A percentile compares a stretch with the other conserved stretches of the same genome.
These are phyloP conservation scores for Globisporangium canariense DNA, from an alignment of 352 stramenopile species.

Conservation along the genomic window DNA sequence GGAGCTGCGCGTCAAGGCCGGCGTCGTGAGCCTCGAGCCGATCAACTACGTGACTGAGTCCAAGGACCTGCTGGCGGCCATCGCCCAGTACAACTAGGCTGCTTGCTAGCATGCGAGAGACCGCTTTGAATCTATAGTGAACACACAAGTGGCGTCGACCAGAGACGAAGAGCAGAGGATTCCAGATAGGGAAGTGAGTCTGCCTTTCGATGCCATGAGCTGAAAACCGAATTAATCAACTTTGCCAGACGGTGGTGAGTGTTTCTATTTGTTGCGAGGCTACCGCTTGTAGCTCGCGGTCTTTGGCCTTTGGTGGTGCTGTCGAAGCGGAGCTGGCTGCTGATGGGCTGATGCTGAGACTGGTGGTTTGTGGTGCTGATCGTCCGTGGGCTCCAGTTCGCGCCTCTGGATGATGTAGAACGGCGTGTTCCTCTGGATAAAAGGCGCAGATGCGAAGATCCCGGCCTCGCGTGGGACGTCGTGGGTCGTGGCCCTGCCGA, in stretches of 20 bases:
- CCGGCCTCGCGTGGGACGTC: constrained; percentile 34
- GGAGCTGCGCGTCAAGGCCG: constrained; percentile 93
- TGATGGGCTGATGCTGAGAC: not conserved
- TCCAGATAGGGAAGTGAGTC: not conserved
- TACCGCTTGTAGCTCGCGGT: constrained; percentile 9
- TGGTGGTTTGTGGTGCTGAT: not conserved
- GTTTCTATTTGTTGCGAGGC: not conserved
- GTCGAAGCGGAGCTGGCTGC: not conserved
- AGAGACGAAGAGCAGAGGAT: not conserved
- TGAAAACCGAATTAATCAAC: not conserved
- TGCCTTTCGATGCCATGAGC: not conserved
- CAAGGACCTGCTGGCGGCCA: constrained; percentile 90
- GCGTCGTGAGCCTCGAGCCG: constrained; percentile 88
- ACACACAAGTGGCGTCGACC: not conserved
- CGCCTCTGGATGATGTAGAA: constrained; percentile 59
- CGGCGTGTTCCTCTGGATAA: constrained; percentile 47
- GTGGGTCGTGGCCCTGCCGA: constrained; percentile 68
- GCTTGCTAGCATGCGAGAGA: not conserved
- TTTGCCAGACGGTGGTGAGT: not conserved
- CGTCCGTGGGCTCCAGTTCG: constrained; percentile 28
- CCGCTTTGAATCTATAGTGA: not conserved
- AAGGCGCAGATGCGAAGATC: constrained; percentile 56
- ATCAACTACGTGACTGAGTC: constrained; percentile 94
- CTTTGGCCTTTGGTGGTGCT: constrained; percentile 9
- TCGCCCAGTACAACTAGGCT: constrained; percentile 82